Base-by-base conservation (phyloP, 441 rosid species). In the Bruguiera hainesii region DNA sequence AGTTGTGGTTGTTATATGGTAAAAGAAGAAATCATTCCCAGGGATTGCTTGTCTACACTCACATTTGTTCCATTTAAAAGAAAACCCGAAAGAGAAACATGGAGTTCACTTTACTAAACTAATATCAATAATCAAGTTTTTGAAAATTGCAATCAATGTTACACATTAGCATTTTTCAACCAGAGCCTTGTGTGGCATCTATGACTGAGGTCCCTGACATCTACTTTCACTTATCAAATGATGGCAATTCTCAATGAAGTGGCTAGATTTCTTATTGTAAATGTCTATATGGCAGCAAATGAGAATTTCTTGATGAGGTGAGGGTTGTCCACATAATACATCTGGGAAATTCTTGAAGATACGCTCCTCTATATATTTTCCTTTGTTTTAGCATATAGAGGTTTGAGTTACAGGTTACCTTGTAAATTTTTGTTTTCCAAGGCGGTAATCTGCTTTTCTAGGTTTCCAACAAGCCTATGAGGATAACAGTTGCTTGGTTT, bases 401-500 rank as follows among this genome's bases (percentile, higher is more conserved):
- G 8, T 1, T 60, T 48, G 0, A 26, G 11, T 66, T 6, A 0
- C 48, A n/a, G 52, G 30, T 13, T 39, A 20, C 26, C 19, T 49
- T 29, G 55, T 61, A 19, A 46, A 29, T 31, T 46, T 19, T 66
- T 48, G n/a, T 65, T 66, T 67, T 46, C 4, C 28, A 31, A 46
- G 56, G 39, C n/a, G 21, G 19, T 7, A 52, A 56, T 6, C 30
- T 19, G 46, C 10, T 25, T 52, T 61, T 67, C 26, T 7, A 50
- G 30, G 26, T 3, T 13, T 37, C 18, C 15, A 35, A 56, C 35
- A 25, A 21, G 46, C 46, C 46, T 50, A 4, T 31, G 28, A 64
- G 29, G 8, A 53, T 18, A 11, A 35, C 2, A 4, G 3, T 31
- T 48, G 28, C 56, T 26, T 5, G 20, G 21, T 52, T 52, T 52